Conservation (phyloP, 2,329 filamentous ascomycete genomes). For the Furcasterigmium sp. region DNA sequence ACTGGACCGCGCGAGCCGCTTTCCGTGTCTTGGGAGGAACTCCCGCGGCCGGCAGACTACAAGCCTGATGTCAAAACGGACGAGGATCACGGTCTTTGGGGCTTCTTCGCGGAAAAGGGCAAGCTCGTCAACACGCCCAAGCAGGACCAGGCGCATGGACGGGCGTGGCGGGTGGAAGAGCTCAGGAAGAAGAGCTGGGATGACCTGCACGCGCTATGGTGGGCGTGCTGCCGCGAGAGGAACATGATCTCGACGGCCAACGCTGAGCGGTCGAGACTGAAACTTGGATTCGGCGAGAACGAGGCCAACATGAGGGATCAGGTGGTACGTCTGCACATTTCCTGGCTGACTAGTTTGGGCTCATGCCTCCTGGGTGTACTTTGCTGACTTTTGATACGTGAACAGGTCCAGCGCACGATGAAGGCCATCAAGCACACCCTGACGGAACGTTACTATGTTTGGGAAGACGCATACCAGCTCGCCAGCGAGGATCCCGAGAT, state of each 20-base stretch:
- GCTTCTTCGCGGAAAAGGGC: constrained; percentile 74
- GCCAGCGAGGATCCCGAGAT: constrained; percentile 64
- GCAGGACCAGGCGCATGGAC: constrained; percentile 67
- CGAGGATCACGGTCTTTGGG: constrained; percentile 82
- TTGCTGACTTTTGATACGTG: not conserved
- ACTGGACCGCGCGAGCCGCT: constrained; percentile 72
- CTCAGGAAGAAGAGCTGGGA: constrained; percentile 88
- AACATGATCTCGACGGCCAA: constrained; percentile 81
- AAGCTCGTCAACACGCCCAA: constrained; percentile 66
- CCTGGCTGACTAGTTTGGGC: not conserved
- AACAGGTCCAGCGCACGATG: constrained; percentile 72
- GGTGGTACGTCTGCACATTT: constrained; percentile 66
- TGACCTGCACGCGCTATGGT: constrained; percentile 89
- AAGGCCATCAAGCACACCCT: constrained; percentile 76
- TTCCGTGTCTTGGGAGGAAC: constrained; percentile 63
- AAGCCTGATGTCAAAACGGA: constrained; percentile 56
- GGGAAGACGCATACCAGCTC: constrained; percentile 68
- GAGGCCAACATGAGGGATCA: constrained; percentile 61
- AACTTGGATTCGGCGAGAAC: constrained; percentile 67
- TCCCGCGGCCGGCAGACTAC: constrained; percentile 68
- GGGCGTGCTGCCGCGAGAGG: constrained; percentile 85
- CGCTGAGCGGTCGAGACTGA: constrained; percentile 60
- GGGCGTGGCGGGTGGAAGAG: constrained; percentile 81
- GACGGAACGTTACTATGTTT: constrained; percentile 84
- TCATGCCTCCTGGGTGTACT: too few relatives aligned